Evolutionary conservation across 345 rosid genomes (phyloP).

Genomic region (Ceriops tagal): DNA sequence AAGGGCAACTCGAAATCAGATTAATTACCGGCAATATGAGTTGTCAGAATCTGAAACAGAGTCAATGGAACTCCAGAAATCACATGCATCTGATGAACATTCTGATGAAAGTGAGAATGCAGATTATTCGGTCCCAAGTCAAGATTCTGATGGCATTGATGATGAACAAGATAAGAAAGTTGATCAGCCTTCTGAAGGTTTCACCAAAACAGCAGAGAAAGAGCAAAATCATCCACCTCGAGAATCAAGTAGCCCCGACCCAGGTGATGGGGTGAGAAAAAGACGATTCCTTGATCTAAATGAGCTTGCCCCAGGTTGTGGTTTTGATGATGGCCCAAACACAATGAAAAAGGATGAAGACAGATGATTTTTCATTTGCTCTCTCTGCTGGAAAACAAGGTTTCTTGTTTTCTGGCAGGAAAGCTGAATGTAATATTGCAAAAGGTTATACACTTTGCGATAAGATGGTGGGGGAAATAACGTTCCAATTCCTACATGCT

Average conservation of each 20-base stretch:
- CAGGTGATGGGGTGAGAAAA: slow-evolving; percentile 46
- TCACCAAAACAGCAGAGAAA: slow-evolving; percentile 35
- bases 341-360: slow-evolving; percentile 64
- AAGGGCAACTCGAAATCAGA: slow-evolving; percentile 71
- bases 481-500: slow-evolving; percentile 37
- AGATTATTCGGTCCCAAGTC: slow-evolving; percentile 57
- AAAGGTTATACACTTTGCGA: slow-evolving; percentile 41
- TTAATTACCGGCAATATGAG: slow-evolving; percentile 78
- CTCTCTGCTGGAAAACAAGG: slow-evolving; percentile 32
- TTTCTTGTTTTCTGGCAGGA: slow-evolving; percentile 23
- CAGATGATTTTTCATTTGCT: slow-evolving; percentile 50
- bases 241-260: slow-evolving; percentile 45
- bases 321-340: slow-evolving; percentile 86
- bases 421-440: slow-evolving; percentile 38
- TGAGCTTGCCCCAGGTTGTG: slow-evolving; percentile 89
- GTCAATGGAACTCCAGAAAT: slow-evolving; percentile 47
- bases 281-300: slow-evolving; percentile 83
- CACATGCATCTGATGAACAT: slow-evolving; percentile 49
- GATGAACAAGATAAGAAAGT: slow-evolving; percentile 48
- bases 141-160: slow-evolving; percentile 50
- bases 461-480: slow-evolving; percentile 35
- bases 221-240: slow-evolving; percentile 41
- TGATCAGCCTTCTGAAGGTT: slow-evolving; percentile 42
- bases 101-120: slow-evolving; percentile 61
- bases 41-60: slow-evolving; percentile 83